phyloP scores from a whole-genome alignment of 1,284 basidiomycete species.

The Sphagnurus paluster region DNA sequence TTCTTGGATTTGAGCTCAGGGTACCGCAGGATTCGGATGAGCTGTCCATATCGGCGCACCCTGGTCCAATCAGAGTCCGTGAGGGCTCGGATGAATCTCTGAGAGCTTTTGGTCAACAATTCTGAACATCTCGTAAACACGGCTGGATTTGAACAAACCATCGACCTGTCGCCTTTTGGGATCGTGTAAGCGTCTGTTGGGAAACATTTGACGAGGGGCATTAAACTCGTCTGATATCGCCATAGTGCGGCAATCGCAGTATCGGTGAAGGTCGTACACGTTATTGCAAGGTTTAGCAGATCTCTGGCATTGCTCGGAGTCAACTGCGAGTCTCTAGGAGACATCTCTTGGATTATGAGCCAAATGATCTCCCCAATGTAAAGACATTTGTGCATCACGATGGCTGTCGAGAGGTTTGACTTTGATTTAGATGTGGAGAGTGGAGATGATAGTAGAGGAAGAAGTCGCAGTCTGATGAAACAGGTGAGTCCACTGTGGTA shows the following conservation, averaged over 20 bases:
- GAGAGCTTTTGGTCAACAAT: too few species aligned
- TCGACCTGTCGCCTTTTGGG: neutral
- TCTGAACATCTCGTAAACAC: neutral
- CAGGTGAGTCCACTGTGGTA: too few species aligned
- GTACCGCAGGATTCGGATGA: neutral
- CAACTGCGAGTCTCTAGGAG: neutral
- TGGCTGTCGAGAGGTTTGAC: too few species aligned
- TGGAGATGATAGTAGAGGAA: too few species aligned
- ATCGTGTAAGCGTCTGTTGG: neutral
- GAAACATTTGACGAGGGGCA: conserved; percentile 2
- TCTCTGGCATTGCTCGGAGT: neutral
- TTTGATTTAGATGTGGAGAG: too few species aligned
- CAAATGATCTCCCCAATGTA: neutral
- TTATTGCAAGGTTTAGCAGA: neutral
- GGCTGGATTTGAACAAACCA: neutral
- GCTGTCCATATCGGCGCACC: neutral
- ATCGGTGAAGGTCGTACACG: neutral
- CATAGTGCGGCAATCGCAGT: conserved; percentile 3
- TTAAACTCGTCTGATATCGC: neutral
- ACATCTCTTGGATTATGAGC: neutral
- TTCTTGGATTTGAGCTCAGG: neutral
- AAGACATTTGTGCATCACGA: conserved; percentile 3
- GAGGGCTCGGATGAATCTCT: neutral
- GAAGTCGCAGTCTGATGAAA: too few species aligned
- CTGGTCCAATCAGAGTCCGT: neutral